phyloP scores from a whole-genome alignment of 2,329 filamentous ascomycete species.

The Phoma sp. region DNA sequence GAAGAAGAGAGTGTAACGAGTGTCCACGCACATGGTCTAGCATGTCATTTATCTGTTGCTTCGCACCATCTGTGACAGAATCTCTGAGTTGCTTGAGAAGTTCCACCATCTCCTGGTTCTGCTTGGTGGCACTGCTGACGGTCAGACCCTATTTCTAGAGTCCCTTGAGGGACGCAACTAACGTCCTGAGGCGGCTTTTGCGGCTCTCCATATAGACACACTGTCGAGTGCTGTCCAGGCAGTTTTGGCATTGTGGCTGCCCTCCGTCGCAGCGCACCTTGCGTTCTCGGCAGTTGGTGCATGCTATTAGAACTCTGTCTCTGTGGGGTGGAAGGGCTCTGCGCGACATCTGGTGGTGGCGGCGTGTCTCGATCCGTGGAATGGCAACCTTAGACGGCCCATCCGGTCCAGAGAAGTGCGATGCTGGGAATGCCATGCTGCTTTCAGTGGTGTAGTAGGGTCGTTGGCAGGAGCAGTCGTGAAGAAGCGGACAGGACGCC shows the following conservation, averaged over 20 bases:
- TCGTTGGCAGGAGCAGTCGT: too few species aligned
- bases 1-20: neutral
- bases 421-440: too few species aligned
- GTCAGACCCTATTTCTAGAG: neutral
- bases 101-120: neutral
- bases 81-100: neutral
- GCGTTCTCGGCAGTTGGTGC: neutral
- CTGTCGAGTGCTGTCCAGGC: neutral
- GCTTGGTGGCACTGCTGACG: neutral
- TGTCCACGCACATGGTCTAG: neutral
- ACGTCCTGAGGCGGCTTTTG: neutral
- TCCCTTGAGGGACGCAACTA: neutral
- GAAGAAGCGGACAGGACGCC: too few species aligned
- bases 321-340: neutral
- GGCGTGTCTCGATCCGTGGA: neutral
- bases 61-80: neutral
- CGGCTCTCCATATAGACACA: neutral
- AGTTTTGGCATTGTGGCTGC: neutral
- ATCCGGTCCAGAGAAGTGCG: too few species aligned
- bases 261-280: neutral
- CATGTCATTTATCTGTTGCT: neutral
- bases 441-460: too few species aligned
- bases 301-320: neutral
- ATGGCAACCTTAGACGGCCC: neutral
- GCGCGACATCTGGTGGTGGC: neutral